Conservation (phyloP, 2,329 filamentous ascomycete genomes). For the Cladophialophora yegresii region DNA sequence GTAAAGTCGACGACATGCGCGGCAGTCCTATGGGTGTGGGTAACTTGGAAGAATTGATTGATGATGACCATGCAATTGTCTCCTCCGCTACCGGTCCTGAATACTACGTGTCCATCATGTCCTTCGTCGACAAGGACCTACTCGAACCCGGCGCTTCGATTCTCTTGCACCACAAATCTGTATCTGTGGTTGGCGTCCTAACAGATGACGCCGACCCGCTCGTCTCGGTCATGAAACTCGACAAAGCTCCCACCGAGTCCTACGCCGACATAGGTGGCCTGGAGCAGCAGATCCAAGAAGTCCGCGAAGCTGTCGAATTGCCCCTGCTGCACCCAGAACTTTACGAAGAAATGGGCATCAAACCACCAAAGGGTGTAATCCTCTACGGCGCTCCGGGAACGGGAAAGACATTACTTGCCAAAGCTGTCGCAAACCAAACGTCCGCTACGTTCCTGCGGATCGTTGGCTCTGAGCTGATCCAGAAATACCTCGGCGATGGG, state of each 20-base stretch:
- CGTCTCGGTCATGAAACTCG: conserved; percentile 98
- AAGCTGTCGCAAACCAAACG: conserved; percentile 98
- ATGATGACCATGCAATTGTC: conserved; percentile 98
- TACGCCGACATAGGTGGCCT: conserved; percentile 98
- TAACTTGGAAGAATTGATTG: conserved; percentile 96
- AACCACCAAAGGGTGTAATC: conserved; percentile 98
- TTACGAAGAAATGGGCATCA: conserved; percentile 99
- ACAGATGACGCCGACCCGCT: conserved; percentile 94
- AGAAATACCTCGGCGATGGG: conserved; percentile 97
- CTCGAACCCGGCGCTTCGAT: conserved; percentile 95
- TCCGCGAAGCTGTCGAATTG: conserved; percentile 93
- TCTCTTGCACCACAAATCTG: conserved; percentile 93
- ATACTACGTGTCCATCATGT: conserved; percentile 99
- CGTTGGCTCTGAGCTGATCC: conserved; percentile 93
- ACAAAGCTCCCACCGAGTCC: conserved; percentile 96
- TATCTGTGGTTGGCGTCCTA: conserved; percentile 94
- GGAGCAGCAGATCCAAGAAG: conserved; percentile 94
- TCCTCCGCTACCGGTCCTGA: conserved; percentile 96
- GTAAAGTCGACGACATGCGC: conserved; percentile 95
- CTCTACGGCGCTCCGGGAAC: conserved; percentile 96
- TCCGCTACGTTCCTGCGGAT: conserved; percentile 97
- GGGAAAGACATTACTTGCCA: conserved; percentile 92
- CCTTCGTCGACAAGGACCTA: conserved; percentile 98
- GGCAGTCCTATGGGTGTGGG: conserved; percentile 98
- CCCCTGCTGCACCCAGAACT: conserved; percentile 93